These are phyloP conservation scores for Exophiala sp. DNA, from an alignment of 2,329 filamentous ascomycete species.

Conservation along the genomic window DNA sequence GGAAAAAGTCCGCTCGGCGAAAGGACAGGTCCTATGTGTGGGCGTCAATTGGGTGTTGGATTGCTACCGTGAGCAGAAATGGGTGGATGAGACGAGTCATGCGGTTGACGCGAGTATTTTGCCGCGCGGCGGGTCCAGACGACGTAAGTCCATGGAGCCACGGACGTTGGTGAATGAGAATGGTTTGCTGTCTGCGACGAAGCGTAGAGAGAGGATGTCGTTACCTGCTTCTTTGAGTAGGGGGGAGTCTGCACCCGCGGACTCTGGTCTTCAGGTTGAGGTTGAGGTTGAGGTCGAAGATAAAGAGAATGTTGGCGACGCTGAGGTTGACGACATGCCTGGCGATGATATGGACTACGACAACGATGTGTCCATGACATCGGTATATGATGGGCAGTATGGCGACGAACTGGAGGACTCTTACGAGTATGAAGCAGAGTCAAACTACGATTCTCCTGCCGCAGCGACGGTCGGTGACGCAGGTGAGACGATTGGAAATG, in stretches of 20 bases:
- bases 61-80: constrained; percentile 71
- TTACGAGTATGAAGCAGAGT: constrained; percentile 17
- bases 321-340: too few relatives aligned
- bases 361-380: too few relatives aligned
- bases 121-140: constrained; percentile 66
- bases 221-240: constrained; percentile 16
- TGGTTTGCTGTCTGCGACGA: constrained; percentile 52
- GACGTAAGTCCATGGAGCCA: constrained; percentile 79
- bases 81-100: constrained; percentile 71
- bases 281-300: too few relatives aligned
- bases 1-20: constrained; percentile 71
- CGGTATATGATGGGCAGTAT: not conserved
- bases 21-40: constrained; percentile 76
- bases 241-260: not conserved
- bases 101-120: constrained; percentile 64
- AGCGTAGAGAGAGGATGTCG: constrained; percentile 6
- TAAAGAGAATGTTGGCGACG: too few relatives aligned
- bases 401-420: not conserved
- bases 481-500: constrained; percentile 6
- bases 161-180: constrained; percentile 66
- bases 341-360: too few relatives aligned
- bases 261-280: not conserved
- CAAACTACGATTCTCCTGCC: constrained; percentile 22
- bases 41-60: constrained; percentile 86
- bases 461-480: constrained; percentile 19